These are phyloP conservation scores for Coemansia sp. DNA, from an alignment of 192 early-diverging fungal genomes.

Conservation along the genomic window DNA sequence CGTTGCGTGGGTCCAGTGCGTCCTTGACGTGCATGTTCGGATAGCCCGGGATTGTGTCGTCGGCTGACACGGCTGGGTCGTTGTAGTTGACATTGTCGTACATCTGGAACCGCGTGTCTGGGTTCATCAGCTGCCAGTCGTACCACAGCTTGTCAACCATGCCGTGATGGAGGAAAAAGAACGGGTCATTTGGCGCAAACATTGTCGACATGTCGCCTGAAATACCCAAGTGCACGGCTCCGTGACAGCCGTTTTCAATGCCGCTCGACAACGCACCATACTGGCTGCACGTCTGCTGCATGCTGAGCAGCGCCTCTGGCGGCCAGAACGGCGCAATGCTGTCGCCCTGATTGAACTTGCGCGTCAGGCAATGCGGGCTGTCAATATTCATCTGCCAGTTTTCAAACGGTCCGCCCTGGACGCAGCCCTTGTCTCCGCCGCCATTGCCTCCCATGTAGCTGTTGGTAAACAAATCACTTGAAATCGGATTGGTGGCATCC, in stretches of 20 bases:
- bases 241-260: slow-evolving; percentile 56
- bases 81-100: slow-evolving; percentile 49
- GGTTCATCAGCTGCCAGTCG: slow-evolving; percentile 57
- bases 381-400: slow-evolving; percentile 47
- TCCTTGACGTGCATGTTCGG: slow-evolving; percentile 41
- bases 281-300: slow-evolving; percentile 41
- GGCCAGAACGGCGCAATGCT: slow-evolving; percentile 53
- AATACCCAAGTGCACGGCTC: slow-evolving; percentile 55
- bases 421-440: slow-evolving; percentile 33
- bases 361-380: slow-evolving; percentile 45
- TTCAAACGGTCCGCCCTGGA: slow-evolving; percentile 41
- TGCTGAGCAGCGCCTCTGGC: slow-evolving; percentile 49
- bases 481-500: slow-evolving; percentile 45
- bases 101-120: slow-evolving; percentile 43
- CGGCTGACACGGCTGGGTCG: slow-evolving; percentile 22
- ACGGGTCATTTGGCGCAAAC: slow-evolving; percentile 62
- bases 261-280: slow-evolving; percentile 52
- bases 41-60: slow-evolving; percentile 49
- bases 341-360: slow-evolving; percentile 54
- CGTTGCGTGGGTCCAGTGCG: slow-evolving; percentile 37
- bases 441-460: slow-evolving; percentile 56
- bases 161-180: slow-evolving; percentile 67
- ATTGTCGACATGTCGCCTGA: slow-evolving; percentile 58
- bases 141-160: slow-evolving; percentile 65
- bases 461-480: slow-evolving; percentile 41